Conservation (phyloP, 179 eudicot genomes). For the Amaranthus tricolor region DNA sequence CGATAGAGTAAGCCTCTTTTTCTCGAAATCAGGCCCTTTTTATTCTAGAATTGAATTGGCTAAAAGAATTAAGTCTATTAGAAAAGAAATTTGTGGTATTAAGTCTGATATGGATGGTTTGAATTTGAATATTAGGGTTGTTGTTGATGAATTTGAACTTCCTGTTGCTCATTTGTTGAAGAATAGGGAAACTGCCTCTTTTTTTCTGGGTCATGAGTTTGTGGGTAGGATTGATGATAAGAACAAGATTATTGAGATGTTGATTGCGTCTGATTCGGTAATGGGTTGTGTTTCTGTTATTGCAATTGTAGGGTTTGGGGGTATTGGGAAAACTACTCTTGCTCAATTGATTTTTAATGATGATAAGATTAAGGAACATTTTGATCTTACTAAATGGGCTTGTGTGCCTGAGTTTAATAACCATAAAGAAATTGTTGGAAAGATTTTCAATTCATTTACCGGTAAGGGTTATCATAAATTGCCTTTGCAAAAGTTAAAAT, state of each 20-base stretch:
- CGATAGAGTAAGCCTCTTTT: neutral
- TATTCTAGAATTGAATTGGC: neutral
- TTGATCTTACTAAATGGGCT: conserved; percentile 19
- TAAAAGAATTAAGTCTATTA: conserved; percentile 16
- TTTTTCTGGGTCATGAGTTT: neutral
- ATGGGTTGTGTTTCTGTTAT: conserved; percentile 10
- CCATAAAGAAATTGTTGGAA: neutral
- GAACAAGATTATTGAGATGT: conserved; percentile 8
- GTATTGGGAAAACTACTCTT: conserved; percentile 28
- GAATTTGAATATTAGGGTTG: neutral
- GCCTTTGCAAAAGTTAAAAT: neutral
- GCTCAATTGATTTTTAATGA: conserved; percentile 26
- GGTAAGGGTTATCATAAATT: too few relatives aligned
- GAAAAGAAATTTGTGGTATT: conserved; percentile 10
- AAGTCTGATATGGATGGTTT: conserved; percentile 12
- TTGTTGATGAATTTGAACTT: neutral
- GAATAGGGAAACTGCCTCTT: conserved; percentile 14
- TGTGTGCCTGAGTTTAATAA: neutral
- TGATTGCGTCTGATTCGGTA: conserved; percentile 6
- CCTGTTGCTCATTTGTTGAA: neutral
- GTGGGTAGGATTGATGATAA: conserved; percentile 11
- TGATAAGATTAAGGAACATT: conserved; percentile 14
- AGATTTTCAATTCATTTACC: neutral
- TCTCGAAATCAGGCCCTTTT: conserved; percentile 6
- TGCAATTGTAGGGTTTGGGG: conserved; percentile 27